These are phyloP conservation scores for Truncatella angustata DNA, from an alignment of 2,329 filamentous ascomycete species.

Conservation along the genomic window DNA sequence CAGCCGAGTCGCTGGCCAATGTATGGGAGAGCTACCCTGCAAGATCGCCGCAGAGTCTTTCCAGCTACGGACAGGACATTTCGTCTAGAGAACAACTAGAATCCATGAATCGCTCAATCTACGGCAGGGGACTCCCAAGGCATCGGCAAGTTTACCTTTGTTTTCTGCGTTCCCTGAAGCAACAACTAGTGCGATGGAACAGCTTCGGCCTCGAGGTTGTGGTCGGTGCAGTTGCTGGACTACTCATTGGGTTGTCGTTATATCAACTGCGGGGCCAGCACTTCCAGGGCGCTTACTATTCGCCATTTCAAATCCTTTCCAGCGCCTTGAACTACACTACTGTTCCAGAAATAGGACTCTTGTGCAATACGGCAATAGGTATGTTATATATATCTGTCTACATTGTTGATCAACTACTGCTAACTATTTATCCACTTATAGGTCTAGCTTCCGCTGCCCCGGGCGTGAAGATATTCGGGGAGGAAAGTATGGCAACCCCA, in stretches of 20 bases:
- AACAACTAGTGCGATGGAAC: not conserved
- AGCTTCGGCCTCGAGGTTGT: slow-evolving; percentile 3
- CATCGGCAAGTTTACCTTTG: not conserved
- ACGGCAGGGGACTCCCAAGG: not conserved
- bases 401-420: not conserved
- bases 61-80: not conserved
- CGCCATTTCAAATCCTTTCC: slow-evolving; percentile 5
- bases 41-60: not conserved
- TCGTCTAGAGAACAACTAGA: not conserved
- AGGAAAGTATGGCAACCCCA: not conserved
- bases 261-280: not conserved
- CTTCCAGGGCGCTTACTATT: not conserved
- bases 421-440: not conserved
- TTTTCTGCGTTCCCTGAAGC: slow-evolving; percentile 4
- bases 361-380: slow-evolving; percentile 1
- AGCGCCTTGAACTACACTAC: slow-evolving; percentile 1
- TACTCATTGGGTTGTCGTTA: not conserved
- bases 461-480: not conserved
- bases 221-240: not conserved
- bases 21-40: not conserved
- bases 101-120: not conserved
- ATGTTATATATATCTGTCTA: not conserved
- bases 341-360: not conserved
- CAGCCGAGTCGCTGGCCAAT: not conserved
- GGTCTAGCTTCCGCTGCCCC: not conserved